Conservation (phyloP, 2,329 filamentous ascomycete species). For the Botrytis byssoidea region DNA sequence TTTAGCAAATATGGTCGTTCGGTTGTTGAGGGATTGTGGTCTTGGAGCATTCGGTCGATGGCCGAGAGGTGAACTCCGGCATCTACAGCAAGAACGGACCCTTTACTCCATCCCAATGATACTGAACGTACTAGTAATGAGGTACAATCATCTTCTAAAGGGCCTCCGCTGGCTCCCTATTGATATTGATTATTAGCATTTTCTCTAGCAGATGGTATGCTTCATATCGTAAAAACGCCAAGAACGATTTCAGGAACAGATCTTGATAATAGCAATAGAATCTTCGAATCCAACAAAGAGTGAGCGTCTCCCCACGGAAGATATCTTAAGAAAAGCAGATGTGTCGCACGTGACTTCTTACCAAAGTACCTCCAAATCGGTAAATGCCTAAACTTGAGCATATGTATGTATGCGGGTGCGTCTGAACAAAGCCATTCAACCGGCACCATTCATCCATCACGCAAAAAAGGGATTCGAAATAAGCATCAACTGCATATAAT, state of each 20-base stretch:
- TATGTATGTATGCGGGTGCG: neutral
- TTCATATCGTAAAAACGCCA: neutral
- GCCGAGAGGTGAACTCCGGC: conserved; percentile 85
- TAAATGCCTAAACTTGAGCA: conserved; percentile 1
- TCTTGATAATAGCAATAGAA: neutral
- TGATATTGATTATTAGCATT: conserved; percentile 10
- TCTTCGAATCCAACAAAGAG: neutral
- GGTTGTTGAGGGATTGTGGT: conserved; percentile 44
- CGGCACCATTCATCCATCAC: neutral
- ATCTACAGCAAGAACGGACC: conserved; percentile 88
- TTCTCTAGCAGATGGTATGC: neutral
- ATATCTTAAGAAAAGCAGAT: neutral
- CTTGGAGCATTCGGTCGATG: conserved; percentile 70
- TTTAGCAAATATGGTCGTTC: conserved; percentile 55
- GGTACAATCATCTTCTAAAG: conserved; percentile 81
- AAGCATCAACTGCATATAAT: neutral
- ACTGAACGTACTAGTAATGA: conserved; percentile 84
- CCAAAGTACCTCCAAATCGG: neutral
- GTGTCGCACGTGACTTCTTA: neutral
- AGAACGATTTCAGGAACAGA: neutral
- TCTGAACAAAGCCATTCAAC: conserved; percentile 1
- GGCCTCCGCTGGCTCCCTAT: conserved; percentile 86
- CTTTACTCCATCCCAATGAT: conserved; percentile 73
- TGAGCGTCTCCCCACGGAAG: neutral
- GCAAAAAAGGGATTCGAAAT: neutral